These are phyloP conservation scores for Phlegmacium glaucopus DNA, from an alignment of 768 basidiomycete species.

Conservation along the genomic window DNA sequence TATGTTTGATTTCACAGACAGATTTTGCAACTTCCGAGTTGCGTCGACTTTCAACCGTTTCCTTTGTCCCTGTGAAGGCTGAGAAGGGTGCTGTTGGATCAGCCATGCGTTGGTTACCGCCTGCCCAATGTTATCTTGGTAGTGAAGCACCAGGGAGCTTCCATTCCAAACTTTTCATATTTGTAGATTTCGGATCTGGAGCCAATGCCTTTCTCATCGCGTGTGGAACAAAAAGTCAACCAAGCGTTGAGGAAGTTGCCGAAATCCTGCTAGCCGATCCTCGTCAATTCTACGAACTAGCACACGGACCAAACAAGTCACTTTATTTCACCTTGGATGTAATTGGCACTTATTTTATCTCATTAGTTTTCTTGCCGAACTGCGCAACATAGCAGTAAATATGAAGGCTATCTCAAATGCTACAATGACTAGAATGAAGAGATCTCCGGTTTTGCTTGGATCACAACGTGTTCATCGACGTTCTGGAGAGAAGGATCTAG, in stretches of 20 bases:
- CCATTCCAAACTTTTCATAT: constrained; percentile 80
- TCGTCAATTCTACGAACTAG: constrained; percentile 63
- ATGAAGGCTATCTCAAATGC: constrained; percentile 45
- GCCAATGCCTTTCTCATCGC: constrained; percentile 85
- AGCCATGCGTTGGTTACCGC: constrained; percentile 46
- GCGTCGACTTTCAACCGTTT: constrained; percentile 47
- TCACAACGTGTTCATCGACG: constrained; percentile 54
- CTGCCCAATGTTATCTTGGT: constrained; percentile 69
- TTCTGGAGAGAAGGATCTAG: constrained; percentile 23
- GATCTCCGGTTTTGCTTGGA: constrained; percentile 69
- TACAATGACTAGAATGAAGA: constrained; percentile 65
- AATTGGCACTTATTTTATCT: background rate
- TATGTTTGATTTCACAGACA: constrained; percentile 20
- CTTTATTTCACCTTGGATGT: constrained; percentile 13
- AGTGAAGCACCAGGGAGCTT: constrained; percentile 50
- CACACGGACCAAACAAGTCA: constrained; percentile 68
- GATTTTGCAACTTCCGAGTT: constrained; percentile 61
- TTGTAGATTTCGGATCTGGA: constrained; percentile 80
- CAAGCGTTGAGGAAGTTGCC: constrained; percentile 80
- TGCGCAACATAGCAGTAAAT: constrained; percentile 87
- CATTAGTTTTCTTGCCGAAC: constrained; percentile 73
- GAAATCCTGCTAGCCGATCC: constrained; percentile 68
- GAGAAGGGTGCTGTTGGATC: constrained; percentile 26
- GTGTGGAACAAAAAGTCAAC: constrained; percentile 86
- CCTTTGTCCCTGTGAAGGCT: constrained; percentile 63